Base-by-base conservation (phyloP, 352 stramenopile species). In the Globisporangium yorkense region DNA sequence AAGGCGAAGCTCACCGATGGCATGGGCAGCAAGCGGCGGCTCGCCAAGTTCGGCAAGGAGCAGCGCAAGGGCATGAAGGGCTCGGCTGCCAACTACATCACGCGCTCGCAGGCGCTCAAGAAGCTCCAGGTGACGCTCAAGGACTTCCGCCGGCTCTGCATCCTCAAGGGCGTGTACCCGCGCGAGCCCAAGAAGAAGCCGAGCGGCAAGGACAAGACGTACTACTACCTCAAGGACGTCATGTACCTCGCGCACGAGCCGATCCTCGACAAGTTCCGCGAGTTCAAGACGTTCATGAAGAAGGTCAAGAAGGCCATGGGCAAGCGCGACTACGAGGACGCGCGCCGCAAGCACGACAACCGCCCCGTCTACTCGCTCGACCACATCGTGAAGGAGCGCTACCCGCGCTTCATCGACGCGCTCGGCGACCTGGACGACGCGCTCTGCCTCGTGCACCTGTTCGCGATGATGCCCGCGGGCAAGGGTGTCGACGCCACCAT, bases 191-290 rank as follows among this genome's bases (percentile, higher is more conserved):
- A 95, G 61, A 98, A 98, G 68, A 96, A 98, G 61, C 72, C 75
- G 3, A 89, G 87, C 56, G 96, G 96, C 61, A 98, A 97, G 66
- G 94, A 98, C 57, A 98, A 99, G 81, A 97, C 96, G 35, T 99
- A 99, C 72, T 99, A 99, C 77, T 98, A 99, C 75, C 84, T 99
- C 55, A 99, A 99, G 75, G 97, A 99, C 75, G 88, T 99, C 49
- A 89, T 90, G 74, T 98, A 96, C 62, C 74, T 99, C 57, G 84
- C 93, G 2, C 96, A 99, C 70, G 97, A 99, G 69, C 97, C 97
- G 0, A 77, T 99, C 27, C 77, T 99, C 12, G 73, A 99, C 10
- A 98, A 99, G 68, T 99, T 99, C 73, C 86, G 97, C 51, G 91
- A 98, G 18, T 98, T 91, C 63, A 98, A 98, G 67, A 89, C 92